Base-by-base conservation (phyloP, 1,284 basidiomycete species). In the Cryptococcus jaspeensis region DNA sequence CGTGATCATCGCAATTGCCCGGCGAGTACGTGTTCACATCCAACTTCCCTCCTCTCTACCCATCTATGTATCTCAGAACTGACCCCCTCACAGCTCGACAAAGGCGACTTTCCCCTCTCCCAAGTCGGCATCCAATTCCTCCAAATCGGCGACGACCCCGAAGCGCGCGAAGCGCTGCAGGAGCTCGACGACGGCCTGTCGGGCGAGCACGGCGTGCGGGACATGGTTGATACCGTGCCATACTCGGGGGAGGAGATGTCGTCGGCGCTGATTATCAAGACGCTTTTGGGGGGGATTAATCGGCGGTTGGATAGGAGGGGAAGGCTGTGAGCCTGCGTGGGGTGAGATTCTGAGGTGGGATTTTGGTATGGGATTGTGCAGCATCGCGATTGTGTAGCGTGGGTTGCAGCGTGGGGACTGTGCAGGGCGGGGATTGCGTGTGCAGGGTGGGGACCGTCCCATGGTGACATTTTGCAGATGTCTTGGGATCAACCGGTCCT, bases 71-170 rank as follows among this genome's bases (percentile, higher is more conserved):
- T 32, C 28, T 5, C 28, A 9, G 9, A 9, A 32, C 28, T 32
- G 28, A 32, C 28, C 28, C 28, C 28, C 4, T 32, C 28, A 15
- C 44, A 66, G 53, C 65, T 79, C 15, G 77, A 79, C 55, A 47
- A 60, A 20, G 71, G 73, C 8, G 63, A 70, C 22, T 77, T 67
- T 50, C 77, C 77, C 2, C 61, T 78, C 5, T 61, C 63, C 39
- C 77, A 79, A 65, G 66, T 79, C 7, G 76, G 77, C 39, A 63
- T 79, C n/a, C 74, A 76, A 56, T 71, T 79, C 45, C 58, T 79
- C 32, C 78, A 79, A 55, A 70, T 77, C 37, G 75, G 75, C 3
- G 61, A 72, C 39, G 71, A 73, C 43, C 20, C 59, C 0, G 70
- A 69, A 52, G 72, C 70, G 1, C 57, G 62, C 3, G 63, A 66